phyloP scores from a whole-genome alignment of 768 basidiomycete species.

The Rhizopogon vesiculosus region DNA sequence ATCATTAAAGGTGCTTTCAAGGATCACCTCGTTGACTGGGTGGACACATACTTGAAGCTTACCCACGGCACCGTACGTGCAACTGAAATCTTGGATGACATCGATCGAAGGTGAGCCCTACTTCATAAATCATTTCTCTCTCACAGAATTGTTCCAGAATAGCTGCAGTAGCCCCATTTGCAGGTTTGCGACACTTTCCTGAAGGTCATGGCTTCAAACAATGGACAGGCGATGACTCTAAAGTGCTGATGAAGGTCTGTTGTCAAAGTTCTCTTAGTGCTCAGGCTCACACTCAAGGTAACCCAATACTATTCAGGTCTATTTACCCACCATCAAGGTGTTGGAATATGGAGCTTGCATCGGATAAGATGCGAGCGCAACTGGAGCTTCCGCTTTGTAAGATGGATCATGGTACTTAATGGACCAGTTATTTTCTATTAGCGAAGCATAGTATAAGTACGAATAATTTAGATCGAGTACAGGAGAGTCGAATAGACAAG shows the following conservation, averaged over 20 bases:
- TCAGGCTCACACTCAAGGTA: background rate
- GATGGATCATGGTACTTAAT: too few species aligned
- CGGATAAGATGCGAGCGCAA: too few species aligned
- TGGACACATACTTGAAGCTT: constrained; percentile 22
- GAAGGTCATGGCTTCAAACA: constrained; percentile 29
- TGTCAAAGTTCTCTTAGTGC: background rate
- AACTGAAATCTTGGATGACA: constrained; percentile 27
- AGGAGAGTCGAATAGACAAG: too few species aligned
- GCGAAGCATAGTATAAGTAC: too few species aligned
- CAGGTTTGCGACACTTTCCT: constrained; percentile 25
- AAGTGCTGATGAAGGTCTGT: constrained; percentile 26
- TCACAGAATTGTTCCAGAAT: constrained; percentile 11
- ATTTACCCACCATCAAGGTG: constrained; percentile 24
- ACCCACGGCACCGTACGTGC: constrained; percentile 15
- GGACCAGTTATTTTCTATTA: too few species aligned
- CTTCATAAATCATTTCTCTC: background rate
- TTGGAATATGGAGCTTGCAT: too few species aligned
- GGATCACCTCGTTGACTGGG: constrained; percentile 36
- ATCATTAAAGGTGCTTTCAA: constrained; percentile 39
- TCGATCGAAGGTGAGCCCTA: constrained; percentile 1
- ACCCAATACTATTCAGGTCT: constrained; percentile 18
- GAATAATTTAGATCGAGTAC: too few species aligned
- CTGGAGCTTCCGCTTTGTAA: too few species aligned
- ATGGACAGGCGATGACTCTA: constrained; percentile 36
- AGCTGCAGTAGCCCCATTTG: constrained; percentile 21